Conservation (phyloP, 2,329 filamentous ascomycete species). For the Mycosphaerella arachidis region DNA sequence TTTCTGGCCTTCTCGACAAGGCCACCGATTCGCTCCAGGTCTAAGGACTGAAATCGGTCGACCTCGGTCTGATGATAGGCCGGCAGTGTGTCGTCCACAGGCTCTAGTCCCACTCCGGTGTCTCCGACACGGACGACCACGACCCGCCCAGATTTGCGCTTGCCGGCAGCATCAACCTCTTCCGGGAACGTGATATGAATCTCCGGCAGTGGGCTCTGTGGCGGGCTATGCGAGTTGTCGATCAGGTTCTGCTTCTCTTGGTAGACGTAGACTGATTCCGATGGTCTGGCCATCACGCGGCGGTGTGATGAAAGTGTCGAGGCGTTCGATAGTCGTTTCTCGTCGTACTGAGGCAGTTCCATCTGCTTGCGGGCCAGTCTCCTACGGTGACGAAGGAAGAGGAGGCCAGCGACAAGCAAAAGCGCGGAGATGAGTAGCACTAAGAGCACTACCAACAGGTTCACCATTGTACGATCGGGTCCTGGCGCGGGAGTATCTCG, state of each 20-base stretch:
- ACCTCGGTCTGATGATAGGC: conserved; percentile 81
- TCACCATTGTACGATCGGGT: conserved; percentile 61
- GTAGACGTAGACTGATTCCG: conserved; percentile 70
- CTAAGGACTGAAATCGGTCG: conserved; percentile 79
- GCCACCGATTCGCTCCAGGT: conserved; percentile 90
- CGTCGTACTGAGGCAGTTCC: conserved; percentile 66
- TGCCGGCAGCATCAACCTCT: conserved; percentile 80
- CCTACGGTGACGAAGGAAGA: conserved; percentile 67
- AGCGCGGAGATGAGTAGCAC: conserved; percentile 71
- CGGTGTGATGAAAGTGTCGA: conserved; percentile 47
- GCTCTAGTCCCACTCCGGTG: conserved; percentile 81
- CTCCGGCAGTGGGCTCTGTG: conserved; percentile 78
- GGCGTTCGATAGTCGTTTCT: conserved; percentile 47
- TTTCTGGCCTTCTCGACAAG: conserved; percentile 73
- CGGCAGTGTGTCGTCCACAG: conserved; percentile 67
- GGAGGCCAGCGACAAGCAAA: conserved; percentile 61
- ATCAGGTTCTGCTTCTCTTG: conserved; percentile 76
- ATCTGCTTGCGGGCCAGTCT: conserved; percentile 41
- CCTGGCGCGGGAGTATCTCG: conserved; percentile 45
- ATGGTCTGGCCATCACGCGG: conserved; percentile 51
- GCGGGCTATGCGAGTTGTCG: conserved; percentile 68
- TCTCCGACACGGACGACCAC: conserved; percentile 90
- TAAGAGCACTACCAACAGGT: conserved; percentile 74
- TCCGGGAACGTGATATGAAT: conserved; percentile 98
- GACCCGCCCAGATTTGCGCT: conserved; percentile 76